Percentiles rank a stretch among this genome's conserved stretches.
These are phyloP conservation scores for Megacollybia platyphylla DNA, from an alignment of 1,284 basidiomycete species.

Conservation along the genomic window DNA sequence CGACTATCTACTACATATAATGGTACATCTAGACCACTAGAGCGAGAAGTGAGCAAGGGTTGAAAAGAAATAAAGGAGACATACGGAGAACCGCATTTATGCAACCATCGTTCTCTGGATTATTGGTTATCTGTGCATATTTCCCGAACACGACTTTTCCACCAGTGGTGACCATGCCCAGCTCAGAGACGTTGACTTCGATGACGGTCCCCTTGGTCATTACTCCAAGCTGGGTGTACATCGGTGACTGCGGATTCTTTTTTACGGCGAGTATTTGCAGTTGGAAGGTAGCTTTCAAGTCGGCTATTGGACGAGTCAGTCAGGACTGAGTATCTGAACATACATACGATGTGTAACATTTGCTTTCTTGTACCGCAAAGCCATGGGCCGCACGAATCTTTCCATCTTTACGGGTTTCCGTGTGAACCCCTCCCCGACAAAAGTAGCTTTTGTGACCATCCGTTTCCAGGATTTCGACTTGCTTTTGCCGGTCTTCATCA, in stretches of 20 bases:
- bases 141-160: slow-evolving; percentile 90
- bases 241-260: slow-evolving; percentile 98
- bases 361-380: slow-evolving; percentile 93
- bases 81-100: slow-evolving; percentile 84
- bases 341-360: slow-evolving; percentile 95
- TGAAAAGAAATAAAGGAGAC: slow-evolving; percentile 15
- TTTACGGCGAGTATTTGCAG: slow-evolving; percentile 97
- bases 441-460: slow-evolving; percentile 99
- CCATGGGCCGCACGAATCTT: slow-evolving; percentile 96
- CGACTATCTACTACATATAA: neutral
- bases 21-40: neutral
- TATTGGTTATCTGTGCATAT: slow-evolving; percentile 95
- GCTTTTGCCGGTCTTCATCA: slow-evolving; percentile 95
- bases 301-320: slow-evolving; percentile 39
- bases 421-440: slow-evolving; percentile 97
- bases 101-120: slow-evolving; percentile 94
- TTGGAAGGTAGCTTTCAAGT: slow-evolving; percentile 98
- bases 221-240: slow-evolving; percentile 93
- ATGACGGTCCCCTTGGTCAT: slow-evolving; percentile 98
- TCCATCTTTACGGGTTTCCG: slow-evolving; percentile 99
- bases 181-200: slow-evolving; percentile 95
- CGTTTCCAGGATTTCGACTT: slow-evolving; percentile 98
- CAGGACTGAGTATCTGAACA: slow-evolving; percentile 5
- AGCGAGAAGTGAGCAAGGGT: neutral
- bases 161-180: slow-evolving; percentile 98